These are phyloP conservation scores for Sabuloglossum arenarium DNA, from an alignment of 495 filamentous ascomycete genomes.

Conservation along the genomic window DNA sequence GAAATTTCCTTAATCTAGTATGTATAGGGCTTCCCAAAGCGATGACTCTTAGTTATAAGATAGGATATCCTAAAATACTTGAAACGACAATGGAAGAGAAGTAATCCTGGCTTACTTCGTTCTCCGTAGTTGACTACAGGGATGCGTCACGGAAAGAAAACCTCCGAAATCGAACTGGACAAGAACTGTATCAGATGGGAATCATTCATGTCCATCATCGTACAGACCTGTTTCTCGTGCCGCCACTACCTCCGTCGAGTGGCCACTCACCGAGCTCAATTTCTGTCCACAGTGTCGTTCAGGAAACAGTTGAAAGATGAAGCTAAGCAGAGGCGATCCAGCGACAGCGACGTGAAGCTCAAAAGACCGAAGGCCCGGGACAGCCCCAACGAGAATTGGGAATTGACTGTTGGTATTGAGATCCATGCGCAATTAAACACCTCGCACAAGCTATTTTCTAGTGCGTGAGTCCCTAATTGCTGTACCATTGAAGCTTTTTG, in stretches of 20 bases:
- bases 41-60: too few species aligned
- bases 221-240: not conserved
- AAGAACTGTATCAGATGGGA: constrained; percentile 1
- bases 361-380: not conserved
- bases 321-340: constrained; percentile 1
- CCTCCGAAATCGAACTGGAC: too few species aligned
- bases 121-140: too few species aligned
- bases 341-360: constrained; percentile 1
- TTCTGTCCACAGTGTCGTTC: constrained; percentile 8
- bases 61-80: too few species aligned
- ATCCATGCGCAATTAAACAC: constrained; percentile 95
- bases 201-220: not conserved
- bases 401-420: constrained; percentile 86
- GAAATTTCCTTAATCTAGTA: too few species aligned
- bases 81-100: too few species aligned
- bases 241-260: not conserved
- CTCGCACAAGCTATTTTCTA: constrained; percentile 62
- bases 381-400: constrained; percentile 33
- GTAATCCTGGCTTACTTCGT: too few species aligned
- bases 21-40: too few species aligned
- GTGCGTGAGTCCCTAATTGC: constrained; percentile 15
- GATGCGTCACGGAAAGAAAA: too few species aligned
- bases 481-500: not conserved
- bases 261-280: not conserved
- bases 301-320: constrained; percentile 19